These are phyloP conservation scores for Calonectria ilicicola DNA, from an alignment of 2,329 filamentous ascomycete species.

Conservation along the genomic window DNA sequence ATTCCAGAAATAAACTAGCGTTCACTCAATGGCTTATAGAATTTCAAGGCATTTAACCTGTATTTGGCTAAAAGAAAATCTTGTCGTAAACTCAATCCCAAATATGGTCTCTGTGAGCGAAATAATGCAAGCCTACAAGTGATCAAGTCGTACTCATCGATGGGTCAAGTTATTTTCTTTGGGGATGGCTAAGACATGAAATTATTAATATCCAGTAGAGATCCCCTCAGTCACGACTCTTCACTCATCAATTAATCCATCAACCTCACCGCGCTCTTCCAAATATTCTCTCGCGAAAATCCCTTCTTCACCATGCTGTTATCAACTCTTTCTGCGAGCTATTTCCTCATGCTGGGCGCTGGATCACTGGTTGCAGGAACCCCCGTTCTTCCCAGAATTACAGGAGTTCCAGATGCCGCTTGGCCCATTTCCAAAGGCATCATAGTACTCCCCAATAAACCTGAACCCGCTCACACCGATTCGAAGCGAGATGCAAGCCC, in stretches of 20 bases:
- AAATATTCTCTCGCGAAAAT: neutral
- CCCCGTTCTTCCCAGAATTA: neutral
- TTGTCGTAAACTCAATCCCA: neutral
- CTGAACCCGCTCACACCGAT: neutral
- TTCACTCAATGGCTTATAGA: neutral
- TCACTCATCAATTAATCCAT: neutral
- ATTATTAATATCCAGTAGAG: neutral
- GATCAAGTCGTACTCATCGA: too few relatives aligned
- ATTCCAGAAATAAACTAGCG: neutral
- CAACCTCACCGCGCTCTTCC: too few relatives aligned
- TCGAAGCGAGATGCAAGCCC: neutral
- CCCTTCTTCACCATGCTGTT: neutral
- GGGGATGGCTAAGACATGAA: neutral
- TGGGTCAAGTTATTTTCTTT: neutral
- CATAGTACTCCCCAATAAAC: neutral
- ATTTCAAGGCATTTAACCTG: neutral
- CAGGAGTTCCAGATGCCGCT: neutral
- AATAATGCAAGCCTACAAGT: neutral
- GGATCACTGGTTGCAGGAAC: neutral
- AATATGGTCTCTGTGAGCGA: neutral
- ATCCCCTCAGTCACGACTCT: too few relatives aligned
- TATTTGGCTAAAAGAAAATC: neutral
- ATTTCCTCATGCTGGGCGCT: neutral
- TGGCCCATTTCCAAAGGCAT: neutral
- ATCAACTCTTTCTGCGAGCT: neutral